Base-by-base conservation (phyloP, 768 basidiomycete genomes). In the Pulveroboletus sp. region DNA sequence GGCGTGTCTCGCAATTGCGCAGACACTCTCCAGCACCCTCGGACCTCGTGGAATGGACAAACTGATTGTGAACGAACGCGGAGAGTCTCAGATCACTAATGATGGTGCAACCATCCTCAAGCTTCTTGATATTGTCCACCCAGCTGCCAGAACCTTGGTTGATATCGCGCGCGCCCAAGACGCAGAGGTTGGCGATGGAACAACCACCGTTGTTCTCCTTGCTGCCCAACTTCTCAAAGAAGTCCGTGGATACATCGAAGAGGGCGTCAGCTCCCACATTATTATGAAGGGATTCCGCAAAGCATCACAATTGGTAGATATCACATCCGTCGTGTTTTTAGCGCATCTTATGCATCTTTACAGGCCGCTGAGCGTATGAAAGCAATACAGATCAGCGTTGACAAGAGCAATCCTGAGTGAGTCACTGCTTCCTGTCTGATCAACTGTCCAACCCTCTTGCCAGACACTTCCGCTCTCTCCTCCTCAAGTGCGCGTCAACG, bases 31-130 rank as follows among this genome's bases (percentile, higher is more conserved):
- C 18, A 93, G 82, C 49, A 98, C 96, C 30, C 82, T 99, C n/a
- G 96, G 96, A 13, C 96, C 96, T 8, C 77, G 96, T 52, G 96
- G 96, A 55, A 98, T 99, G 96, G 96, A 99, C 70, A 98, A 97
- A 68, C 76, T 98, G 39, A 96, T 96, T 58, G 95, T 97, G 2
- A 86, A 86, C 53, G 86, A 90, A 51, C 82, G 93, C 49, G 95
- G 96, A 43, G 88, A 94, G 53, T 93, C 96, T 8, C 95, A 96
- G 73, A 99, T 99, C 65, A 98, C 96, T 18, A 99, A 99, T 70
- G 96, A 99, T 80, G 96, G 96, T 51, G 96, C 96, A 32, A 99
- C 96, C 53, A 96, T 99, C 66, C 77, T 99, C 64, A 95, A 96
- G 70, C 78, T 99, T 53, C 81, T 99, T 54, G 96, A 99, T 57